phyloP scores from a whole-genome alignment of 768 basidiomycete genomes.

The Rhodotorula graminis region DNA sequence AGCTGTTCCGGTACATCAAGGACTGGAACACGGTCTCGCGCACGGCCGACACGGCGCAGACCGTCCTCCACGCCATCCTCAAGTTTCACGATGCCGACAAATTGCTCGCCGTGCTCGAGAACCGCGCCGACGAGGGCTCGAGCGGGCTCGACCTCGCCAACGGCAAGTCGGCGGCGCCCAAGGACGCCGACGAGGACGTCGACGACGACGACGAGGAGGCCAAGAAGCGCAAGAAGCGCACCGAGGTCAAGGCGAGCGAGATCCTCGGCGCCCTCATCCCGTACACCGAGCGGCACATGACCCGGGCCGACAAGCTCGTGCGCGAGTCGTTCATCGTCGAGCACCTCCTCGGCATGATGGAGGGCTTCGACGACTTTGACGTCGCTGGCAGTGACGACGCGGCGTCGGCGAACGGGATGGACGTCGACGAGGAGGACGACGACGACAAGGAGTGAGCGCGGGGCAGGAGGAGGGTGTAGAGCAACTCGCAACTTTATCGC shows the following conservation, averaged over 20 bases:
- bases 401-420: not conserved
- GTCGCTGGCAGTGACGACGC: not conserved
- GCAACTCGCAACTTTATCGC: not conserved
- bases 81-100: conserved; percentile 71
- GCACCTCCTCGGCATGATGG: conserved; percentile 39
- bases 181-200: conserved; percentile 15
- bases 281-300: conserved; percentile 88
- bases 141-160: conserved; percentile 32
- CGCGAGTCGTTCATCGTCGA: conserved; percentile 96
- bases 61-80: conserved; percentile 71
- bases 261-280: conserved; percentile 80
- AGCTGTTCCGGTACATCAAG: conserved; percentile 72
- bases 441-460: not conserved
- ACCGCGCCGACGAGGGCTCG: conserved; percentile 2
- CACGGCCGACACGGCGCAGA: conserved; percentile 78
- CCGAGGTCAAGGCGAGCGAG: conserved; percentile 58
- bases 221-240: conserved; percentile 44
- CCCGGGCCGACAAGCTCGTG: conserved; percentile 74
- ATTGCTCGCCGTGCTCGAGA: conserved; percentile 61
- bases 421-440: conserved; percentile 7
- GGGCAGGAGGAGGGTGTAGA: no score
- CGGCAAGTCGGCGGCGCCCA: not conserved
- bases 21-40: conserved; percentile 96
- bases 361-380: conserved; percentile 37
- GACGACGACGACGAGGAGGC: conserved; percentile 29